phyloP scores from a whole-genome alignment of 176 grass and related monocot genomes.

The Oryza longistaminata region DNA sequence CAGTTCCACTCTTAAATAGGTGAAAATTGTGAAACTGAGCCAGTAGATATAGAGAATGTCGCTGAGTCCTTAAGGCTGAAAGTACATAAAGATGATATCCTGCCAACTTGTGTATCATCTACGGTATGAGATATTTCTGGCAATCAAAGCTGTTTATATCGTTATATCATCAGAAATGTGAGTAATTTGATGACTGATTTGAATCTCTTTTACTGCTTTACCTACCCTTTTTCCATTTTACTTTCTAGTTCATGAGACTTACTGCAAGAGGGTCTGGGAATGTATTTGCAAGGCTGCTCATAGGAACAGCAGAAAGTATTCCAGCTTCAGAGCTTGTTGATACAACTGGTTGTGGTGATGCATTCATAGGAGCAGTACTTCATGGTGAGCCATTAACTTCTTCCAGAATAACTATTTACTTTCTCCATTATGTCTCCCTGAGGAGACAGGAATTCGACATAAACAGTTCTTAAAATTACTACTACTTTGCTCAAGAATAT shows the following conservation, averaged over 20 bases:
- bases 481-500: slow-evolving; percentile 7
- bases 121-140: slow-evolving; percentile 29
- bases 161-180: background rate
- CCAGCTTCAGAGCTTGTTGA: slow-evolving; percentile 52
- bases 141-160: background rate
- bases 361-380: slow-evolving; percentile 59
- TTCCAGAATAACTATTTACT: background rate
- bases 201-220: background rate
- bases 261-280: slow-evolving; percentile 26
- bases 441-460: background rate
- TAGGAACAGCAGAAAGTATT: slow-evolving; percentile 54
- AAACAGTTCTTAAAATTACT: background rate
- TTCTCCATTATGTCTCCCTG: slow-evolving; percentile 1
- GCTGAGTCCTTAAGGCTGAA: slow-evolving; percentile 35
- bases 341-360: slow-evolving; percentile 63
- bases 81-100: slow-evolving; percentile 32
- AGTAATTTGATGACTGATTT: background rate
- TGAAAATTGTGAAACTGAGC: slow-evolving; percentile 9
- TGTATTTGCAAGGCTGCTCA: slow-evolving; percentile 42
- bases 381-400: slow-evolving; percentile 31
- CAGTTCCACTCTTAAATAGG: slow-evolving; percentile 19
- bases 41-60: slow-evolving; percentile 37
- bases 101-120: slow-evolving; percentile 53
- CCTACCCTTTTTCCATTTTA: background rate
- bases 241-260: slow-evolving; percentile 36